Percentiles rank a stretch among this genome's conserved stretches.
phyloP scores from a whole-genome alignment of 805 yeast genomes.

The Ogataea allantospora region DNA sequence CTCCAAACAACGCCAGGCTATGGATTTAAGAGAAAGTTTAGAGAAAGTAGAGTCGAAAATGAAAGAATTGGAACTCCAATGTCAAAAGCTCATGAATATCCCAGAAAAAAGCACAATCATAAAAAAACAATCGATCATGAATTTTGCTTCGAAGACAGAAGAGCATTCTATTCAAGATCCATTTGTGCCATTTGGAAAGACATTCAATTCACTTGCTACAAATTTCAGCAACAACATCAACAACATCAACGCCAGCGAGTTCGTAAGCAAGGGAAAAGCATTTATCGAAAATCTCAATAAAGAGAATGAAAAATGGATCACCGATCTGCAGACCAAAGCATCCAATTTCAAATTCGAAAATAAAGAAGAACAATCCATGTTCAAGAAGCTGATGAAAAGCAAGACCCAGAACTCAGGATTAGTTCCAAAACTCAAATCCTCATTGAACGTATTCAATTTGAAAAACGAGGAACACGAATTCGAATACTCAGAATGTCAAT shows the following conservation, averaged over 20 bases:
- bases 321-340: conserved; percentile 16
- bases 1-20: conserved; percentile 50
- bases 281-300: conserved; percentile 27
- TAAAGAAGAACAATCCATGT: conserved; percentile 9
- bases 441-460: conserved; percentile 13
- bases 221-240: conserved; percentile 27
- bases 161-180: background rate
- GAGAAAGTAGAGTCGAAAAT: conserved; percentile 40
- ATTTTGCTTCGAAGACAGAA: conserved; percentile 1
- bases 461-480: conserved; percentile 5
- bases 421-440: conserved; percentile 4
- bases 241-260: conserved; percentile 23
- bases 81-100: conserved; percentile 19
- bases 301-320: conserved; percentile 27
- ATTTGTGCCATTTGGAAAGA: conserved; percentile 14
- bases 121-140: conserved; percentile 12
- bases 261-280: conserved; percentile 26
- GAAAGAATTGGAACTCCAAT: conserved; percentile 33
- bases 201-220: conserved; percentile 24
- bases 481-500: conserved; percentile 25
- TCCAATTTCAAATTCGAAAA: conserved; percentile 15
- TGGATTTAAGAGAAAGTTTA: conserved; percentile 48
- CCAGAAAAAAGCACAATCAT: conserved; percentile 5
- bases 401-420: conserved; percentile 1
- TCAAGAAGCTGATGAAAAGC: conserved; percentile 7